Base-by-base conservation (phyloP, 2,329 filamentous ascomycete species). In the Cladosporium velox region DNA sequence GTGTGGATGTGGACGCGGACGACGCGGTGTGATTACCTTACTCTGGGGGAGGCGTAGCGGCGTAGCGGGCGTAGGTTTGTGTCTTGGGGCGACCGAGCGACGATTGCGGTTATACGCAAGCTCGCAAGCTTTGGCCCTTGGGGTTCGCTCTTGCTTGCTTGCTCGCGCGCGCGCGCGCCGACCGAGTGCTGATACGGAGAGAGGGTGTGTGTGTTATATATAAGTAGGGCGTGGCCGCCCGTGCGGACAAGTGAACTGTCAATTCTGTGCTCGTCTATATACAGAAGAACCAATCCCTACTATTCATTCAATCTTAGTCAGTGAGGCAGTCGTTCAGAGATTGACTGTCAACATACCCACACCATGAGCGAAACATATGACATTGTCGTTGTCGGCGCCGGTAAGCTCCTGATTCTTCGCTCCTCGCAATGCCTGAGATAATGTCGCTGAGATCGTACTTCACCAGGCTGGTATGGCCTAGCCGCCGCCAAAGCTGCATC, bases 401-500 rank as follows among this genome's bases (percentile, higher is more conserved):
- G 61, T 64, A 26, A 64, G 61, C 24, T 47, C 41, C n/a, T 12
- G 1, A 21, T 32, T 12, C 28, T 55, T 21, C 10, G 14, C 18
- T 21, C 8, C 18, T 52, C 49, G n/a, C n/a, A 24, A 58, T 10
- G 14, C 2, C 12, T 18, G 5, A 11, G 38, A 11, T 34, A 7
- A 35, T 28, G 18, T 21, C 47, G 32, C 59, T 62, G 24, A 62
- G 11, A 28, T 3, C 5, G 8, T 21, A 12, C 32, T 14, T 65
- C 21, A 35, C 30, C 59, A 79, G 78, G 78, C 34, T 79, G 77
- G 77, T 79, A 79, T 67, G 83, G 84, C 7, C 75, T 86, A 28
- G 78, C 78, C 51, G 76, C 79, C 7, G 79, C 83, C 11, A 84
- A 83, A 71, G 83, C 82, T 1, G 83, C 82, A 69, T 74, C 82